phyloP scores from a whole-genome alignment of 176 grass and related monocot species.

The Pharus latifolius region DNA sequence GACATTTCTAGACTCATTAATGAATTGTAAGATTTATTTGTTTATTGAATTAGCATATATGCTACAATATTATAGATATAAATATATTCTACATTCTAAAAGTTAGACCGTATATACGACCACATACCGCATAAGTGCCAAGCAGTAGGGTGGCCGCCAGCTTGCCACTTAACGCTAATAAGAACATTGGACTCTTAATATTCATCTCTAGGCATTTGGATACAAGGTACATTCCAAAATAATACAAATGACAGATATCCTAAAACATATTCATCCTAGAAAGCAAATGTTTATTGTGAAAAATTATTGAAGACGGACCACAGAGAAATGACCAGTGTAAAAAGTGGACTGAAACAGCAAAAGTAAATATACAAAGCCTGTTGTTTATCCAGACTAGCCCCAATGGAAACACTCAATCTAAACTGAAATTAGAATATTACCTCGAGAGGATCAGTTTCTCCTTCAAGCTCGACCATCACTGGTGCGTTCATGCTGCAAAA shows the following conservation, averaged over 20 bases:
- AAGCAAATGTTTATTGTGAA: not conserved
- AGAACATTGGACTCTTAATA: too few relatives aligned
- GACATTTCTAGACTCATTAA: too few relatives aligned
- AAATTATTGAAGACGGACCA: not conserved
- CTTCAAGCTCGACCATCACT: conserved; percentile 91
- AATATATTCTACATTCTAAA: too few relatives aligned
- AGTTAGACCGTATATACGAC: too few relatives aligned
- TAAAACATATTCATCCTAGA: not conserved
- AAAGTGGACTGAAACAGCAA: not conserved
- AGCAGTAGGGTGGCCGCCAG: too few relatives aligned
- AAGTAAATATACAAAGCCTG: not conserved
- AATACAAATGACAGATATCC: not conserved
- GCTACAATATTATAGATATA: too few relatives aligned
- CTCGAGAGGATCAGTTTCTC: conserved; percentile 93
- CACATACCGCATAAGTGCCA: too few relatives aligned
- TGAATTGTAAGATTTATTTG: too few relatives aligned
- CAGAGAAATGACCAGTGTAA: not conserved
- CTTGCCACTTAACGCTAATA: too few relatives aligned
- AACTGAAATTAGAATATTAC: conserved; percentile 16
- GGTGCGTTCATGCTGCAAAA: conserved; percentile 90
- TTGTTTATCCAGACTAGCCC: not conserved
- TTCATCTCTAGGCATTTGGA: not conserved
- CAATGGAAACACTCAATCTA: not conserved
- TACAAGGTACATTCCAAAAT: not conserved
- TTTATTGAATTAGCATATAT: too few relatives aligned